These are phyloP conservation scores for Chlorella sp. DNA, from an alignment of 139 green algal species.

Conservation along the genomic window DNA sequence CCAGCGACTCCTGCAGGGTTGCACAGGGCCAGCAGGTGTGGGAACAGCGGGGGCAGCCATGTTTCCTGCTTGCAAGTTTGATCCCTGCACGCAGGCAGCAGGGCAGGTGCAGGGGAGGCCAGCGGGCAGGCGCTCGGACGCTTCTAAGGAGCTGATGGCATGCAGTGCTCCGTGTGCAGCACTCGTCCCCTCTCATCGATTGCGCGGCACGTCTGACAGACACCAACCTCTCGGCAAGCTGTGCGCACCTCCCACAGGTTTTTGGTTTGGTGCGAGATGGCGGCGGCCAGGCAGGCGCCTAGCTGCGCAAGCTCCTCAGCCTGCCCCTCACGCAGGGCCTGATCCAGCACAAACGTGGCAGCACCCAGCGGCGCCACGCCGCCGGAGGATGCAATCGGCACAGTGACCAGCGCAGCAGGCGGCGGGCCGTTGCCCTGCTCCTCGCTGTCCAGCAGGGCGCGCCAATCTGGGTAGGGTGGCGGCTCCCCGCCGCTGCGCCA, in stretches of 20 bases:
- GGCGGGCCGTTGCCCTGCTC: neutral
- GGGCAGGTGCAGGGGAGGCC: no score
- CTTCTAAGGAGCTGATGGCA: no score
- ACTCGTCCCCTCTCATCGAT: no score
- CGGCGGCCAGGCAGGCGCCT: neutral
- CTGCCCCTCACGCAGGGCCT: neutral
- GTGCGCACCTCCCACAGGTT: constrained; percentile 17
- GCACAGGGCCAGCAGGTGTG: no score
- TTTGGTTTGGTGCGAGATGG: constrained; percentile 12
- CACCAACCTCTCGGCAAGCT: no score
- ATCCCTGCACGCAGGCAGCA: no score
- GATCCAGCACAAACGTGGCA: neutral
- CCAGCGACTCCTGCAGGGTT: constrained; percentile 20
- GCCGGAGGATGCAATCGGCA: neutral
- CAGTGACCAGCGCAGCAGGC: neutral
- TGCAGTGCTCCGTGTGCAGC: no score
- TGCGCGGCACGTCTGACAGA: no score
- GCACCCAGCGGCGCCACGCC: neutral
- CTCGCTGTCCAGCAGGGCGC: neutral
- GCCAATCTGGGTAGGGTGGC: neutral
- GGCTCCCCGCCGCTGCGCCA: constrained; percentile 3
- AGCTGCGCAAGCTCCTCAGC: neutral
- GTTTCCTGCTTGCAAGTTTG: no score
- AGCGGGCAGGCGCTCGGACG: no score
- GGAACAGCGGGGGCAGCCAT: no score